Base-by-base conservation (phyloP, 805 yeast species). In the Komagataella pastoris region DNA sequence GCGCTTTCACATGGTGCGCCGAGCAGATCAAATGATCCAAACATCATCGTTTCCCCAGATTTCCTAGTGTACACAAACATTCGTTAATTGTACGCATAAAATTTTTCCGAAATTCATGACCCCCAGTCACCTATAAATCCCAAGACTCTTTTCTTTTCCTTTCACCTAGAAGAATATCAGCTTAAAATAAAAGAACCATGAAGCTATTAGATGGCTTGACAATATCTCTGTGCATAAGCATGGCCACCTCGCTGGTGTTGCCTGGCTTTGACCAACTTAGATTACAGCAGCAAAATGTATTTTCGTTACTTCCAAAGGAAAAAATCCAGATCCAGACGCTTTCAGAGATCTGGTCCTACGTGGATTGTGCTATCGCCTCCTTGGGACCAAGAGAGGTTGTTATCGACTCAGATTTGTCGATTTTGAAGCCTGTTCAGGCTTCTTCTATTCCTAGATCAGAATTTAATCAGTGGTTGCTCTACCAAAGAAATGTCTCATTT, bases 381-480 rank as follows among this genome's bases (percentile, higher is more conserved):
- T 30, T 30, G 40, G 40, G 40, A 30, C 12, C 40, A 3, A 30
- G 6, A 10, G 40, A 30, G 40, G 14, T 30, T 5, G 40, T 30
- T 8, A 30, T 30, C 40, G 40, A 30, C 40, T 30, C 40, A 8
- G n/a, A 30, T 10, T 30, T 30, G 40, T 30, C 40, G 40, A 30
- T 30, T 8, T 30, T 30, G 40, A 30, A 30, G 40, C 40, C 12
- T 10, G 40, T 30, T 10, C 40, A 30, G 40, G 40, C 40, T 30
- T 30, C 40, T 30, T 30, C 40, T 30, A 61, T 66, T 23, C 61
- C 68, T 19, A 57, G 60, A 50, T 62, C 57, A 47, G 72, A 71
- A 44, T 74, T 76, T 52, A 75, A 73, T 40, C 49, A 57, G 12
- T 81, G 88, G 88, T 54, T 80, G 3, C 57, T 55, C 2, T 57